These are phyloP conservation scores for Thinopyrum obtusiflorum DNA, from an alignment of 202 grass and related monocot species.

Conservation along the genomic window DNA sequence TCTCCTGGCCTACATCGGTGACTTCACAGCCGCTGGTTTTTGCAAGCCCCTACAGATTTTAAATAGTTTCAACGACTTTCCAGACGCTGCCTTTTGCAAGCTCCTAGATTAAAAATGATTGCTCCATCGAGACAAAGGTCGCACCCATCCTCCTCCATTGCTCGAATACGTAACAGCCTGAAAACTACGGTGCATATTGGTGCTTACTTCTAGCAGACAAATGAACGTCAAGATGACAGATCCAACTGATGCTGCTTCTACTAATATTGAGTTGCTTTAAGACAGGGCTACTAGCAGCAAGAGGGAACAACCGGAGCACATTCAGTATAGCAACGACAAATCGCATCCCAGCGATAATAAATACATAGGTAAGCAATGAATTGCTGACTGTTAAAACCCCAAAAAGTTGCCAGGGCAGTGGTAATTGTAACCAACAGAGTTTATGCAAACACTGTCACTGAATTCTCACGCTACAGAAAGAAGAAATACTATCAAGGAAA, in stretches of 20 bases:
- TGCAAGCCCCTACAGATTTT: too few species aligned
- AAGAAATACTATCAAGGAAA: background rate
- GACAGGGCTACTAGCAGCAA: background rate
- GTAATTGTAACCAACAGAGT: background rate
- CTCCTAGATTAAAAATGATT: too few species aligned
- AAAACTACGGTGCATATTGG: too few species aligned
- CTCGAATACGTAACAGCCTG: too few species aligned
- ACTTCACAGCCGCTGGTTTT: too few species aligned
- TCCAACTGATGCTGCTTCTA: background rate
- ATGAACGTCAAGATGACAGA: too few species aligned
- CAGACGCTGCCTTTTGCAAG: too few species aligned
- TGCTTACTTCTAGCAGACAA: too few species aligned
- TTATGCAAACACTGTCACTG: background rate
- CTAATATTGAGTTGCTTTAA: background rate
- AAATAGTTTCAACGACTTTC: too few species aligned
- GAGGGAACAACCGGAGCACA: background rate
- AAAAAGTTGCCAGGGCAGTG: background rate
- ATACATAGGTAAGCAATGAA: background rate
- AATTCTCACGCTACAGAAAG: background rate
- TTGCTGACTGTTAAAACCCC: background rate
- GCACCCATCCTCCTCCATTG: too few species aligned
- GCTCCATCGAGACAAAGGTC: too few species aligned
- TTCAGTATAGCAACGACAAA: background rate
- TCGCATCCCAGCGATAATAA: background rate
- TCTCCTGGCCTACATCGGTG: too few species aligned